Evolutionary conservation across 371 early-diverging fungal species (phyloP), one percentile per base, ranked within the genome.

Genomic region (Funneliformis caledonium): DNA sequence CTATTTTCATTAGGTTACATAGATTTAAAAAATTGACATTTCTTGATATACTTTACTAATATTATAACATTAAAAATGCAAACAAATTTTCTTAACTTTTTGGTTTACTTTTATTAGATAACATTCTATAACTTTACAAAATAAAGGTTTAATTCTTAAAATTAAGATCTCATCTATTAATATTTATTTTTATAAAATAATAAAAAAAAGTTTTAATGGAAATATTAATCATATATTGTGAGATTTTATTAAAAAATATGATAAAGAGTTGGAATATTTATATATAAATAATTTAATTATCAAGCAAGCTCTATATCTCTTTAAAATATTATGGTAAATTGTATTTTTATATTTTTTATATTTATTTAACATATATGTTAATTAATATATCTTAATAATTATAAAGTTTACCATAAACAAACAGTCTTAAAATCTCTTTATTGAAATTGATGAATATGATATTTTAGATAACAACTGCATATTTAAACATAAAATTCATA

Each of bases 21-120:
- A 60, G 16, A 22, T 64, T 81, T 74, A 69, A 72, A 72, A 75
- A 83, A 80, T 82, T 81, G 2, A 78, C 62, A 19, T 83, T 82
- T 56, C 67, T 67, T 26, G 26, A 67, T 67, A 67, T 67, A 4
- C 43, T 43, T 6, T 67, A 6, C 67, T 3, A 67, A 1, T 37
- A 67, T 67, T 67, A 67, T 26, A 16, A 67, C 42, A 67, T 43
- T 42, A 19, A 67, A 19, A 78, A 75, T 47, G 79, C 81, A 48
- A 45, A 72, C 19, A 65, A 52, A 31, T 83, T 83, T 52, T 75
- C 67, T 50, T 62, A 37, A 2, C 67, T 67, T 67, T 67, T 67
- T 42, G 42, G 37, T 10, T 14, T 12, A 67, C 37, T 67, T 67
- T 67, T 67, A 67, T 67, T 22, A 7, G 26, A 6, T 2, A 67